Percentiles rank a stretch among this genome's conserved stretches.
phyloP scores from a whole-genome alignment of 2,329 filamentous ascomycete species.

The Cucurbitaria berberidis region DNA sequence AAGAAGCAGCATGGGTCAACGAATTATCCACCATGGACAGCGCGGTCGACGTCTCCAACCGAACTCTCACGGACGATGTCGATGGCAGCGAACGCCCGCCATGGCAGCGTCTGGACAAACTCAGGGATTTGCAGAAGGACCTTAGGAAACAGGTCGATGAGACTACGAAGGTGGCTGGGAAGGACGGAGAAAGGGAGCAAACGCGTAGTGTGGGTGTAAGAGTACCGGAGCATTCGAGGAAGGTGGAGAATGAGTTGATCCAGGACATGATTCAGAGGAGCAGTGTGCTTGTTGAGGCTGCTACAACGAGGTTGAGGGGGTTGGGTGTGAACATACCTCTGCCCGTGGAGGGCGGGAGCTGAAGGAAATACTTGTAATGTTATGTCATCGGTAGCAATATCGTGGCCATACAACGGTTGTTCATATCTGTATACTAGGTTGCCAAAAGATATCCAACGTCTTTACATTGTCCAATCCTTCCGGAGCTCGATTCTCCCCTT shows the following conservation, averaged over 20 bases:
- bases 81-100: conserved; percentile 41
- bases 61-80: conserved; percentile 40
- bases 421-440: not conserved
- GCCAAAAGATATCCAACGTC: not conserved
- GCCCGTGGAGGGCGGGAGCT: not conserved
- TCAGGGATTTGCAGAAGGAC: conserved; percentile 61
- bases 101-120: conserved; percentile 64
- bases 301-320: conserved; percentile 34
- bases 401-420: not conserved
- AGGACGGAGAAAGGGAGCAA: conserved; percentile 20
- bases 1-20: conserved; percentile 65
- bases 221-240: conserved; percentile 43
- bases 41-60: conserved; percentile 43
- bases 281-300: conserved; percentile 42
- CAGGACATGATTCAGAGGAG: conserved; percentile 42
- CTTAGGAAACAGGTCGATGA: conserved; percentile 47
- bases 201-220: conserved; percentile 24
- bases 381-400: not conserved
- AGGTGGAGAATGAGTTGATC: conserved; percentile 43
- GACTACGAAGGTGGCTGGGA: conserved; percentile 19
- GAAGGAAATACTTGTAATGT: not conserved
- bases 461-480: no score
- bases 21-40: conserved; percentile 58
- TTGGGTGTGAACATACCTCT: conserved; percentile 36
- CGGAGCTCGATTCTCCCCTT: no score